Evolutionary conservation across 2,329 filamentous ascomycete species (phyloP), one percentile per base, ranked within the genome.

Genomic region (Fusarium verticillioides): DNA sequence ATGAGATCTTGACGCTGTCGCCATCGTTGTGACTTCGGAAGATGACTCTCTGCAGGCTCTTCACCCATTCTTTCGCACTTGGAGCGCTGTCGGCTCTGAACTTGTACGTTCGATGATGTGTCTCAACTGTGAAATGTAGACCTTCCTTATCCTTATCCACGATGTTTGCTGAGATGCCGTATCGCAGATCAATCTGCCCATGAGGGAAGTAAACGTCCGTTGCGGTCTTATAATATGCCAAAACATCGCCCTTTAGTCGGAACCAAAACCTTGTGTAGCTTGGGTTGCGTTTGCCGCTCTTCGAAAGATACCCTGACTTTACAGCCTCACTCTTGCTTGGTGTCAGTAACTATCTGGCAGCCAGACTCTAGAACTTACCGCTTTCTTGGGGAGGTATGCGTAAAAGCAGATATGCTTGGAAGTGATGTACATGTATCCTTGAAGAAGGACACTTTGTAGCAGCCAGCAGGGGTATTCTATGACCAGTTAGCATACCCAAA

Each of bases 341-440:
- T 8, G 42, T 80, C n/a, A 81, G 77, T 10, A 56, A 23, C 15
- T 4, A 11, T 53, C 3, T 23, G 37, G 4, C 11, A 12, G 23
- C 19, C 15, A 16, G 21, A 37, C 12, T 50, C 12, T 3, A 7
- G 16, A 28, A 79, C 91, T 82, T 86, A 93, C 93, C 58, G 93
- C 90, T 86, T 96, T 97, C 85, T 95, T 97, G 11, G 95, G 95
- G n/a, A 98, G 88, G 80, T 98, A 98, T 43, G 96, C 95, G 80
- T 98, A 98, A 81, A 98, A 99, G 83, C 95, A 98, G 69, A 98
- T 93, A 80, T 99, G 96, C 76, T 92, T 93, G 69, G 93, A 87
- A 0, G 96, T 98, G 78, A 99, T 94, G 83, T 98, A 98, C 88
- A 99, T 92, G 81, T 96, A 98, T 10, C 96, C 96, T 80, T 98